Evolutionary conservation across 2,329 filamentous ascomycete species (phyloP).

Genomic region (Penicillium fuscoglaucum): DNA sequence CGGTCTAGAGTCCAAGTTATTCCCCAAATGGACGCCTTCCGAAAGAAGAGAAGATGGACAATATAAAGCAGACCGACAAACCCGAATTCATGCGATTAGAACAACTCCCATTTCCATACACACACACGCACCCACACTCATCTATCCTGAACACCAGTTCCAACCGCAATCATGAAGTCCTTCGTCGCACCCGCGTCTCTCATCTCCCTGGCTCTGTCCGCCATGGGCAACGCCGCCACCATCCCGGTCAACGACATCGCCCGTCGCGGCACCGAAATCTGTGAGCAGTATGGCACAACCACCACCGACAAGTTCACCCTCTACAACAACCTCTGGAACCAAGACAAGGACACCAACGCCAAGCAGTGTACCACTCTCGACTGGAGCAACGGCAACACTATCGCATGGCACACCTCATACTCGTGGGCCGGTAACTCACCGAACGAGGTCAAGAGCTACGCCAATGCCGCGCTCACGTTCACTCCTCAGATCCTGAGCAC

Average conservation of each 20-base stretch:
- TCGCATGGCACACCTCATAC: constrained; percentile 50
- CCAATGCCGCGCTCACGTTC: constrained; percentile 46
- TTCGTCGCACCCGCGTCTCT: constrained; percentile 21
- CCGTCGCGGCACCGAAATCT: constrained; percentile 32
- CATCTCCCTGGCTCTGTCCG: constrained; percentile 23
- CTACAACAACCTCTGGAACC: constrained; percentile 57
- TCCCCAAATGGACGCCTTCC: constrained; percentile 3
- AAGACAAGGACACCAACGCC: constrained; percentile 37
- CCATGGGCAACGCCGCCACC: constrained; percentile 26
- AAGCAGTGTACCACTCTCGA: constrained; percentile 48
- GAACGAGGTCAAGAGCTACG: constrained; percentile 48
- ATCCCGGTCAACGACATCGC: constrained; percentile 18
- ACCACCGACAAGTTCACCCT: constrained; percentile 48
- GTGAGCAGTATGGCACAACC: constrained; percentile 43
- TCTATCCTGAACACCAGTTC: neutral
- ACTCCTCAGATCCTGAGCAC: constrained; percentile 34
- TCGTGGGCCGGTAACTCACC: constrained; percentile 43
- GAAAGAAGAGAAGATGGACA: neutral
- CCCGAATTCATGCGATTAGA: neutral
- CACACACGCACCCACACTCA: neutral
- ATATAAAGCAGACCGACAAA: constrained; percentile 1
- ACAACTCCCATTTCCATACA: constrained; percentile 1
- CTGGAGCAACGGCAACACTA: constrained; percentile 34
- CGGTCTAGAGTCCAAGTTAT: neutral
- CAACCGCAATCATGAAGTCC: constrained; percentile 30